Evolutionary conservation across 2,329 filamentous ascomycete species (phyloP).

Genomic region (Fusarium sambucinum): DNA sequence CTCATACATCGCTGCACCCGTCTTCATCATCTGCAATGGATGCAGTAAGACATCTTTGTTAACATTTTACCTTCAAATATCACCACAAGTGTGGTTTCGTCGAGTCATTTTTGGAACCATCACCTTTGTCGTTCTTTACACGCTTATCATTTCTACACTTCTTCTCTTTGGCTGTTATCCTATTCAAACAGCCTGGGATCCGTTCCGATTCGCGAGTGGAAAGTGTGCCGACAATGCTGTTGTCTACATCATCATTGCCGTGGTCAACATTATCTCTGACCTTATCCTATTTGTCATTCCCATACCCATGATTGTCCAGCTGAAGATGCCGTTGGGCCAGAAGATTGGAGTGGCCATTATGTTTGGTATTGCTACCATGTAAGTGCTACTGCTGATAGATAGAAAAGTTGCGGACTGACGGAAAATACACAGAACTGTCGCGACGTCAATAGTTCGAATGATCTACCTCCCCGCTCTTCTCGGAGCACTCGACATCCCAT

Average conservation of each 20-base stretch:
- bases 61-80: constrained; percentile 53
- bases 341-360: constrained; percentile 59
- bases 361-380: constrained; percentile 57
- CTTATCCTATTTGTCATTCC: constrained; percentile 60
- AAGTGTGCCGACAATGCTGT: constrained; percentile 58
- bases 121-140: constrained; percentile 48
- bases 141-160: constrained; percentile 36
- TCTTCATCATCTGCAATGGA: constrained; percentile 52
- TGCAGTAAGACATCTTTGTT: constrained; percentile 54
- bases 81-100: constrained; percentile 50
- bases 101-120: constrained; percentile 46
- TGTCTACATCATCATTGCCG: constrained; percentile 62
- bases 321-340: constrained; percentile 60
- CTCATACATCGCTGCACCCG: constrained; percentile 45
- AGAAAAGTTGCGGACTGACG: background rate
- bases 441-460: constrained; percentile 50
- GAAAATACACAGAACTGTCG: constrained; percentile 44
- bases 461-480: constrained; percentile 43
- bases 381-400: accelerated
- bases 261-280: constrained; percentile 61
- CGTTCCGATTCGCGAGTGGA: constrained; percentile 43
- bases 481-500: constrained; percentile 44
- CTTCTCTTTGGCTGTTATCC: constrained; percentile 42
- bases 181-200: constrained; percentile 38
- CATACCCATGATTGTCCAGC: constrained; percentile 57